Percentiles rank a stretch among this genome's conserved stretches.
phyloP scores from a whole-genome alignment of 805 yeast species.

The Candida sanyiensis region DNA sequence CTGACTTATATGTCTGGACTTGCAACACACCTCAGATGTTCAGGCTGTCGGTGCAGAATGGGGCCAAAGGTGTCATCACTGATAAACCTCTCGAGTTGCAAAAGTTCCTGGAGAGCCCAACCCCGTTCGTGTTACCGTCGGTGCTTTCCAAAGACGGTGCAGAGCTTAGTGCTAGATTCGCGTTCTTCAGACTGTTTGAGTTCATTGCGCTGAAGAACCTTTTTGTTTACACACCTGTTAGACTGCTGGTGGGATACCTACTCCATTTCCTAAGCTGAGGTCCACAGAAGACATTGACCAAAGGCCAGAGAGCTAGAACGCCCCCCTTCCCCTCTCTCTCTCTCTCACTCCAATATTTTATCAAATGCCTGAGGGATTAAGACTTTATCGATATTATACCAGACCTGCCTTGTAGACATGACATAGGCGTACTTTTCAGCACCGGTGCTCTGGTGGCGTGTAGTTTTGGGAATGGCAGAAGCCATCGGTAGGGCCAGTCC shows the following conservation, averaged over 20 bases:
- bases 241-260: conserved; percentile 1
- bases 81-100: conserved; percentile 30
- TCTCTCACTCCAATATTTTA: no score
- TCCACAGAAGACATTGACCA: background rate
- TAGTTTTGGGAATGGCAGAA: no score
- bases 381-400: no score
- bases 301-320: no score
- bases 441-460: no score
- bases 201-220: conserved; percentile 14
- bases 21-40: conserved; percentile 35
- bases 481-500: no score
- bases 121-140: conserved; percentile 7
- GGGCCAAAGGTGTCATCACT: conserved; percentile 37
- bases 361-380: no score
- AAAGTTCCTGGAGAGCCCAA: conserved; percentile 10
- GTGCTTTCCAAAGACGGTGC: conserved; percentile 9
- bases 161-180: conserved; percentile 4
- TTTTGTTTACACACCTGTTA: conserved; percentile 11
- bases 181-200: conserved; percentile 20
- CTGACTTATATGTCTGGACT: conserved; percentile 48
- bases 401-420: no score
- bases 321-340: no score
- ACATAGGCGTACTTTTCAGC: no score
- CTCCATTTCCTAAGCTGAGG: background rate
- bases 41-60: conserved; percentile 31